These are phyloP conservation scores for Turnera subulata DNA, from an alignment of 345 rosid species.

Conservation along the genomic window DNA sequence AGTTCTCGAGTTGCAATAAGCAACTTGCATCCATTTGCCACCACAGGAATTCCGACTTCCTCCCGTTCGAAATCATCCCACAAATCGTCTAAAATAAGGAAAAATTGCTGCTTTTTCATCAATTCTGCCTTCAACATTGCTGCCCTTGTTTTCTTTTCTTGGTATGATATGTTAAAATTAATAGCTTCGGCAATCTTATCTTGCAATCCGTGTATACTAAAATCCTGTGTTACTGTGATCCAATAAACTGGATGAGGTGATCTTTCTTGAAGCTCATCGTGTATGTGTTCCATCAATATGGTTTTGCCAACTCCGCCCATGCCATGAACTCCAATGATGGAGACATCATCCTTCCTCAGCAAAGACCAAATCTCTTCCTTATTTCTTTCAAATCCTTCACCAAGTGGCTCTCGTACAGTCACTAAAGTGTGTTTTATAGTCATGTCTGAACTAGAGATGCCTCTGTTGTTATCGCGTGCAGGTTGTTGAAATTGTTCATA, in stretches of 20 bases:
- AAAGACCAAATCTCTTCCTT: not conserved
- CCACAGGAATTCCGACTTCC: not conserved
- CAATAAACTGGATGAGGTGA: not conserved
- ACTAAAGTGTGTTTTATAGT: too few relatives aligned
- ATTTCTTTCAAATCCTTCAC: not conserved
- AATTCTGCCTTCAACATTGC: not conserved
- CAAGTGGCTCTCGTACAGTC: too few relatives aligned
- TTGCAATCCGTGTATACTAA: not conserved
- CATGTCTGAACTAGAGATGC: too few relatives aligned
- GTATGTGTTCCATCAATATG: not conserved
- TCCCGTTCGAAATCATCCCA: not conserved
- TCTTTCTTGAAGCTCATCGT: not conserved
- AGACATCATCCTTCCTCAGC: not conserved
- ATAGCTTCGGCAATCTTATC: not conserved
- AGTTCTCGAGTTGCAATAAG: conserved; percentile 20
- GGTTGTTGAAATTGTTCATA: too few relatives aligned
- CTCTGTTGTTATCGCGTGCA: too few relatives aligned
- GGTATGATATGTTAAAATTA: not conserved
- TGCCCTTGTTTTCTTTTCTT: not conserved
- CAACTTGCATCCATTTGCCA: conserved; percentile 6
- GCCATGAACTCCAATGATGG: not conserved
- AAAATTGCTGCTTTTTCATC: not conserved
- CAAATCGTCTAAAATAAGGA: conserved; percentile 1
- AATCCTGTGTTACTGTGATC: not conserved
- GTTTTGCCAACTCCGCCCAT: conserved; percentile 12